phyloP scores from a whole-genome alignment of 225 moss, liverwort and hornwort species.

The Physcomitrium patens region DNA sequence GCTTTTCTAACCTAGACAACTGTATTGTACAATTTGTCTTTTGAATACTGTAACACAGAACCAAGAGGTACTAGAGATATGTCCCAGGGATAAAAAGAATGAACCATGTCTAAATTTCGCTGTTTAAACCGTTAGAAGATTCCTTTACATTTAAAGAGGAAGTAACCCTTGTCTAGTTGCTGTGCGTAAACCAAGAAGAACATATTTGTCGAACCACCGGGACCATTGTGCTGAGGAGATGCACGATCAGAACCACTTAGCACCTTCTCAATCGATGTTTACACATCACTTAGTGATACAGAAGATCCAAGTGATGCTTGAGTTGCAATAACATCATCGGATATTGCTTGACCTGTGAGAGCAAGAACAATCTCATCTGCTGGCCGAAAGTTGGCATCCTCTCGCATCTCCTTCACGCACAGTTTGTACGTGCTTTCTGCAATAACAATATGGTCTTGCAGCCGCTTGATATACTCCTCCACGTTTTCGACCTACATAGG shows the following conservation, averaged over 20 bases:
- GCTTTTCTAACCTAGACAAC: constrained; percentile 20
- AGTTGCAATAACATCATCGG: constrained; percentile 25
- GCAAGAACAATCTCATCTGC: constrained; percentile 53
- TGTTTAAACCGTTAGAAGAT: constrained; percentile 11
- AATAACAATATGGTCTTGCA: constrained; percentile 43
- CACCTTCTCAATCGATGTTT: constrained; percentile 33
- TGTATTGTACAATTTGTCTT: constrained; percentile 30
- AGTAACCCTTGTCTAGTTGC: background rate
- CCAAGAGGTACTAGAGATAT: constrained; percentile 5
- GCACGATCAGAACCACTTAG: background rate
- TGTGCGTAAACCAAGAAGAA: background rate
- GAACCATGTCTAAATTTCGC: constrained; percentile 10
- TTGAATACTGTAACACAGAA: constrained; percentile 19
- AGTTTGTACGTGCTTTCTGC: constrained; percentile 55
- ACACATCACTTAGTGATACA: constrained; percentile 19
- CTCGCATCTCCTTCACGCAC: constrained; percentile 48
- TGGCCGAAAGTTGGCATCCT: constrained; percentile 57
- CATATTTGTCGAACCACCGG: constrained; percentile 7
- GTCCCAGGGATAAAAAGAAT: constrained; percentile 7
- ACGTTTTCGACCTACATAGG: constrained; percentile 52
- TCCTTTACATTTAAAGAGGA: constrained; percentile 3
- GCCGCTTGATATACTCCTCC: constrained; percentile 52
- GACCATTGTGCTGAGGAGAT: constrained; percentile 11
- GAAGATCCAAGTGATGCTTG: constrained; percentile 32
- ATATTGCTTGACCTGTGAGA: constrained; percentile 45